Conservation (phyloP, 75 land plant genomes). For the Gnetum montanum region DNA sequence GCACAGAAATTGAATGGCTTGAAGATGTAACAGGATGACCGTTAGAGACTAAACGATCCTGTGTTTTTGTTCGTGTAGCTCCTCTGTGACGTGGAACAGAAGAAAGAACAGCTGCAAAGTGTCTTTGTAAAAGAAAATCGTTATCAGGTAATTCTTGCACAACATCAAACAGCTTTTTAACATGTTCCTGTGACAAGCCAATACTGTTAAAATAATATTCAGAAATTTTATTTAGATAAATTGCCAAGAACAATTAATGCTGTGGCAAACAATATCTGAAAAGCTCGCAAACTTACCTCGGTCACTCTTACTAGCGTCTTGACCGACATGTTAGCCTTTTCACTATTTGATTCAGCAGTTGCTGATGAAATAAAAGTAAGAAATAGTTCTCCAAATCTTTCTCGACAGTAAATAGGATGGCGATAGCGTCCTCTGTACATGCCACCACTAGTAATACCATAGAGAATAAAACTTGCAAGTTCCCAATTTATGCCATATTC, state of each 20-base stretch:
- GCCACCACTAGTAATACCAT: conserved; percentile 74
- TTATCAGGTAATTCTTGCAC: conserved; percentile 59
- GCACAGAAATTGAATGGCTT: conserved; percentile 3
- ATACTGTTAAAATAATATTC: conserved; percentile 2
- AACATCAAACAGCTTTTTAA: conserved; percentile 54
- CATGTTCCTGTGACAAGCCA: conserved; percentile 56
- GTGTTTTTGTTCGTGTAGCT: conserved; percentile 5
- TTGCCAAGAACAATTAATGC: neutral
- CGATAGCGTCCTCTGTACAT: conserved; percentile 79
- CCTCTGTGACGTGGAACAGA: conserved; percentile 35
- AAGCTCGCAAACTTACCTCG: too few species aligned
- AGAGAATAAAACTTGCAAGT: conserved; percentile 74
- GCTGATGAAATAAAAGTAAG: conserved; percentile 48
- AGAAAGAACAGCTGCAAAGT: conserved; percentile 67
- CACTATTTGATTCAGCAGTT: conserved; percentile 32
- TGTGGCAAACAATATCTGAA: neutral
- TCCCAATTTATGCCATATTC: conserved; percentile 89
- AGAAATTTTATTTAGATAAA: too few species aligned
- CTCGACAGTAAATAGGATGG: conserved; percentile 86
- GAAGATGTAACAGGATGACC: neutral
- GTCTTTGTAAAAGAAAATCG: conserved; percentile 80
- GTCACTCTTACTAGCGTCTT: conserved; percentile 78
- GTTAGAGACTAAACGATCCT: neutral
- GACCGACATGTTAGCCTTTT: conserved; percentile 45
- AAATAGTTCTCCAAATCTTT: conserved; percentile 82